Evolutionary conservation across 2,329 filamentous ascomycete genomes (phyloP), one percentile per base, ranked within the genome.

Genomic region (Colletotrichum spinosum): DNA sequence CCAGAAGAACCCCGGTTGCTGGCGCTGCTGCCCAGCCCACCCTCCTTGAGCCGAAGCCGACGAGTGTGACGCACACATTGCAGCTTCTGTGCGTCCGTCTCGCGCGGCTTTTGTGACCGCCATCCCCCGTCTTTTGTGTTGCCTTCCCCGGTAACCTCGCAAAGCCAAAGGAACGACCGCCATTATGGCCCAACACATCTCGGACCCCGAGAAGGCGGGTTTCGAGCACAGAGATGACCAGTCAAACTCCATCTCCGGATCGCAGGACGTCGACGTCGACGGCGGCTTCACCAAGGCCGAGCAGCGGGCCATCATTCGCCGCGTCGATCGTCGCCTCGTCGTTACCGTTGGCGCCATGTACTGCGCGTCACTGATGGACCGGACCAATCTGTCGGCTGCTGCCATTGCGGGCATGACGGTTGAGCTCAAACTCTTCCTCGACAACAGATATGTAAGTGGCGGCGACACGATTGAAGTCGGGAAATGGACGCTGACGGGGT

Each of bases 291-390:
- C 86, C 1, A 82, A 82, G 0, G 77, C 81, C 15, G 89, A 95
- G 77, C 86, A 91, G 78, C 86, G 81, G 73, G 84, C 79, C 46
- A 92, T 96, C 71, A 87, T 94, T 46, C 83, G 84, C 60, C 86
- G 88, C 11, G 82, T 96, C 70, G 93, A 97, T 76, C 79, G 82
- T 37, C 86, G 89, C 2, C 79, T 92, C 4, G 86, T 91, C 45
- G 73, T 84, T 4, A 88, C 85, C 2, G 85, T 88, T 5, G 89
- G 89, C 17, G 73, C 84, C 69, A 85, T 93, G 79, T 94, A 94
- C 76, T 92, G 90, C 74, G 83, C 92, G 70, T 90, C 86, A 69
- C 79, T 95, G 65, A 92, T 95, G 88, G 92, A 96, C 73, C 83
- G 92, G 38, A 93, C 90, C 2, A 95, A 95, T 76, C 78, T 94